Conservation (phyloP, 306 rosid genomes). For the Alnus glutinosa region DNA sequence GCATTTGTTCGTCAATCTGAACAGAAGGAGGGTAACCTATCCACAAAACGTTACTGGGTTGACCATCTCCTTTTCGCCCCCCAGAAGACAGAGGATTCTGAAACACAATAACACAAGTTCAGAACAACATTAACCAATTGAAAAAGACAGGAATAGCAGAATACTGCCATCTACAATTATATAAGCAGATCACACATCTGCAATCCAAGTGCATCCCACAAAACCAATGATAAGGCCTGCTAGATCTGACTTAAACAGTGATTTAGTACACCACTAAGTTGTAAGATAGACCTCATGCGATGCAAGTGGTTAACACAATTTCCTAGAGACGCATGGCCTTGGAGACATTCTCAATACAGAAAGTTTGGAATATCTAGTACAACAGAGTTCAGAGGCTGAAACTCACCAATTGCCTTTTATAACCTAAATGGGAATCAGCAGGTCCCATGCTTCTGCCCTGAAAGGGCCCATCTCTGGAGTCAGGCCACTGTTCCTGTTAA, state of each 20-base stretch:
- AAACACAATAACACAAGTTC: constrained; percentile 29
- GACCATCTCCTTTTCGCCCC: constrained; percentile 67
- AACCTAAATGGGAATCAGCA: constrained; percentile 62
- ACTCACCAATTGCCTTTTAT: constrained; percentile 72
- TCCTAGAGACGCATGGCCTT: constrained; percentile 14
- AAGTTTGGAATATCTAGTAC: constrained; percentile 1
- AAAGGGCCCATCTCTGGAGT: constrained; percentile 64
- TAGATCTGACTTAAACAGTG: background rate
- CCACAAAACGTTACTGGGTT: constrained; percentile 81
- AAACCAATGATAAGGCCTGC: background rate
- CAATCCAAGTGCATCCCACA: constrained; percentile 4
- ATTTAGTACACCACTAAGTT: background rate
- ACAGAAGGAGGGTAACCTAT: constrained; percentile 88
- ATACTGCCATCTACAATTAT: background rate
- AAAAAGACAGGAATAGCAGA: background rate
- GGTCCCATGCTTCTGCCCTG: constrained; percentile 58
- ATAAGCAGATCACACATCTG: background rate
- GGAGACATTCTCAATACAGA: constrained; percentile 1
- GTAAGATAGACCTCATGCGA: background rate
- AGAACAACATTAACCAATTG: constrained; percentile 2
- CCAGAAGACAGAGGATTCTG: constrained; percentile 62
- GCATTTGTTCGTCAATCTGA: constrained; percentile 98
- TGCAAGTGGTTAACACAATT: constrained; percentile 8
- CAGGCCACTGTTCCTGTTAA: constrained; percentile 74
- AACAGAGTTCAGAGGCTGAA: constrained; percentile 18